These are phyloP conservation scores for Cryptosporidium sp. DNA, from an alignment of 169 alveolate species.

Conservation along the genomic window DNA sequence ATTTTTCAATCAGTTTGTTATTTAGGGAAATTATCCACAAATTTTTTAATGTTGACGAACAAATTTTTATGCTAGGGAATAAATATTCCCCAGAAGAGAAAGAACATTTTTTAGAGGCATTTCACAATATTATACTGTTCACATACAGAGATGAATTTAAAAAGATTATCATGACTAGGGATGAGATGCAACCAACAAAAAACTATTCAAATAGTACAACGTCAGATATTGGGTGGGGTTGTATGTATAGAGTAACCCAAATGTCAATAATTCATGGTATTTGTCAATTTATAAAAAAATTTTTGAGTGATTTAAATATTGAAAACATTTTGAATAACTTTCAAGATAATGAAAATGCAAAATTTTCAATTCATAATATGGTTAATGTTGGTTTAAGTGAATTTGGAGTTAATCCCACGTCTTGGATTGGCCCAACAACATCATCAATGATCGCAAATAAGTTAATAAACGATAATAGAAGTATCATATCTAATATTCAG, in stretches of 20 bases:
- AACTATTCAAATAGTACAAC: not conserved
- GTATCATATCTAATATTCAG: not conserved
- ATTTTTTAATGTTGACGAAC: not conserved
- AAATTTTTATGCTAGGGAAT: conserved; percentile 12
- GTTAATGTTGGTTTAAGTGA: conserved; percentile 8
- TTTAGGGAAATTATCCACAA: not conserved
- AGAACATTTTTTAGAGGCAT: not conserved
- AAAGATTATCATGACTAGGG: not conserved
- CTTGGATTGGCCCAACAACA: conserved; percentile 72
- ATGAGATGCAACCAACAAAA: too few species aligned
- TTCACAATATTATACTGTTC: conserved; percentile 34
- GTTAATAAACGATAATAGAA: conserved; percentile 26
- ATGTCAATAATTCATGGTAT: conserved; percentile 42
- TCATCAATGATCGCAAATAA: conserved; percentile 58
- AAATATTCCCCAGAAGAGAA: conserved; percentile 5
- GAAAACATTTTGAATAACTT: conserved; percentile 16
- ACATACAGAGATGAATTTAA: conserved; percentile 48
- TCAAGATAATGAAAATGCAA: conserved; percentile 17
- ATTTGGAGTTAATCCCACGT: conserved; percentile 32
- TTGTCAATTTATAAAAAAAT: not conserved
- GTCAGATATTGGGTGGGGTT: conserved; percentile 69
- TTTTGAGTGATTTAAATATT: not conserved
- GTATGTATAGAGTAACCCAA: conserved; percentile 65
- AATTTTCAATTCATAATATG: conserved; percentile 57
- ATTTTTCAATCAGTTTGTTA: conserved; percentile 13